A percentile compares a stretch with the other conserved stretches of the same genome.
Evolutionary conservation across 331 rosid genomes (phyloP).

Genomic region (Spiraea crenata): DNA sequence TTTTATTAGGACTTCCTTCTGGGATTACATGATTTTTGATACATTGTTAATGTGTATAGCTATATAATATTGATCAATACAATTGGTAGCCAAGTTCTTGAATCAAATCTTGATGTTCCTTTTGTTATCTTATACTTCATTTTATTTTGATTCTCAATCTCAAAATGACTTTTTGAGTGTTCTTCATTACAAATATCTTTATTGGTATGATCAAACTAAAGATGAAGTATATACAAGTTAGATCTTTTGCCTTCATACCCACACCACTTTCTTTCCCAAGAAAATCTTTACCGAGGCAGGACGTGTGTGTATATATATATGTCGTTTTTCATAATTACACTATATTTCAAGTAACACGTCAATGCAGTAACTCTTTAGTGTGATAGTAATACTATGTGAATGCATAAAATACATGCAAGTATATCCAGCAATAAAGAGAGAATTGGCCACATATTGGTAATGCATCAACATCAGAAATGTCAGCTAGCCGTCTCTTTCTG

Average conservation of each 20-base stretch:
- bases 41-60: background rate
- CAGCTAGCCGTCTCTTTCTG: background rate
- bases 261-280: background rate
- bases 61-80: background rate
- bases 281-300: no score
- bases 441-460: background rate
- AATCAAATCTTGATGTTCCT: background rate
- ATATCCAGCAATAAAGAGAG: background rate
- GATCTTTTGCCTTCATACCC: background rate
- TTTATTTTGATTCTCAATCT: background rate
- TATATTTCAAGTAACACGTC: no score
- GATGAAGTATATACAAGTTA: no score
- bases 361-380: no score
- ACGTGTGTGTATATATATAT: no score
- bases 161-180: background rate
- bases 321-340: background rate
- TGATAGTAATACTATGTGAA: no score
- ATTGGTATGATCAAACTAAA: background rate
- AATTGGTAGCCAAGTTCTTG: background rate
- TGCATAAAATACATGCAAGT: no score
- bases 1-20: conserved; percentile 31
- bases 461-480: conserved; percentile 2
- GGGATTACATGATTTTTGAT: conserved; percentile 23
- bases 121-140: background rate
- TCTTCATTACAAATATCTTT: background rate